Evolutionary conservation across 2,329 filamentous ascomycete species (phyloP), one percentile per base, ranked within the genome.

Genomic region (Xylaria sp.): DNA sequence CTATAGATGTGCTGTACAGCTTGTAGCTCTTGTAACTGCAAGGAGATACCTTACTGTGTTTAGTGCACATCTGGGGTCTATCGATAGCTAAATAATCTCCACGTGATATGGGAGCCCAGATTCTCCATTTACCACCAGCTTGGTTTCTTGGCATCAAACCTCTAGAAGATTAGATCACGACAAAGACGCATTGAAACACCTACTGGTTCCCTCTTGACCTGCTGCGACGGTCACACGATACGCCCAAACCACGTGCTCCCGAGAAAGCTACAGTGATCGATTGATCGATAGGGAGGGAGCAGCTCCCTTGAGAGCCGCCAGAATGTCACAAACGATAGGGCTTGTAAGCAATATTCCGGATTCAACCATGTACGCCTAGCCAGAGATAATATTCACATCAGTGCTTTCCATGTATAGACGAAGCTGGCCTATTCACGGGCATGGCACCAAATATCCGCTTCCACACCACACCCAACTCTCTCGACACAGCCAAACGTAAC

Each of bases 381-480:
- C 23, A 23, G 23, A 23, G 60, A 33, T 58, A 60, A 31, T 54
- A 53, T 33, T 64, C 44, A 57, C 69, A 44, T 3, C 46, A 31
- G 49, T 17, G 11, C 36, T 31, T 17, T 67, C 40, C 40, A 62
- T 42, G 36, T 54, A 51, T 75, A 98, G 94, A 98, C 96, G 70
- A 93, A 93, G 79, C 91, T 99, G 73, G 95, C 96, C 83, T 99
- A 98, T 87, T 94, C 94, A 54, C 91, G 97, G 77, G 90, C 92
- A 84, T 99, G 97, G 96, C 96, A 99, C 83, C 90, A 92, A 72
- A 80, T 89, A 81, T 98, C 86, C 80, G 96, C 86, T 82, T 93
- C 83, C 77, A 86, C 85, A 74, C 90, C 82, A 80, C 89, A 91
- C 77, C 81, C 85, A n/a, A 85, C 81, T 17, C 87, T 91, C 75